Evolutionary conservation across 306 rosid genomes (phyloP).

Genomic region (Rosa lucieae): DNA sequence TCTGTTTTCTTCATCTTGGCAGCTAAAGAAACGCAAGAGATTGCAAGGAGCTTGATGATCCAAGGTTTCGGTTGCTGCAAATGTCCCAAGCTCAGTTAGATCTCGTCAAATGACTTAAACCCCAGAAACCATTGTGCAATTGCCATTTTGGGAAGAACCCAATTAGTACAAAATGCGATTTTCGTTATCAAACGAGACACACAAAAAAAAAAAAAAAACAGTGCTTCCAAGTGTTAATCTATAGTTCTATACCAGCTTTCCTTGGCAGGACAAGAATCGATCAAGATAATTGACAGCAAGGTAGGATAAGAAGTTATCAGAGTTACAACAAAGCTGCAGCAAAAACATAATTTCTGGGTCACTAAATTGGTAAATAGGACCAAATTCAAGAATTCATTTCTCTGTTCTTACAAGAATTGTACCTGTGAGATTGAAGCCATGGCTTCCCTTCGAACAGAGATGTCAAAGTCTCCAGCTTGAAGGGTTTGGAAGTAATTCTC

Average conservation of each 20-base stretch:
- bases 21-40: constrained; percentile 78
- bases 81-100: constrained; percentile 37
- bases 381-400: background rate
- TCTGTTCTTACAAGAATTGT: background rate
- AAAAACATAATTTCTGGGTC: background rate
- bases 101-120: constrained; percentile 18
- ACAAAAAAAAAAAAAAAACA: background rate
- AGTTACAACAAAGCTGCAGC: constrained; percentile 53
- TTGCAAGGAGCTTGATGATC: constrained; percentile 72
- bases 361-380: background rate
- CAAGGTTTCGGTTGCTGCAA: constrained; percentile 79
- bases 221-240: background rate
- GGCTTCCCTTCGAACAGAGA: constrained; percentile 55
- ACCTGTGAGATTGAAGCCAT: constrained; percentile 75
- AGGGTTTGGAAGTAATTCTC: constrained; percentile 52
- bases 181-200: background rate
- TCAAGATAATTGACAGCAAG: constrained; percentile 86
- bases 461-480: constrained; percentile 40
- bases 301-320: constrained; percentile 64
- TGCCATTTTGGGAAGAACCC: constrained; percentile 4
- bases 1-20: constrained; percentile 78
- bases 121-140: constrained; percentile 9
- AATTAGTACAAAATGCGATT: background rate
- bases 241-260: constrained; percentile 47
- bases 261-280: constrained; percentile 75